A percentile compares a stretch with the other conserved stretches of the same genome.
These are phyloP conservation scores for Podaxis pistillaris DNA, from an alignment of 768 basidiomycete species.

Conservation along the genomic window DNA sequence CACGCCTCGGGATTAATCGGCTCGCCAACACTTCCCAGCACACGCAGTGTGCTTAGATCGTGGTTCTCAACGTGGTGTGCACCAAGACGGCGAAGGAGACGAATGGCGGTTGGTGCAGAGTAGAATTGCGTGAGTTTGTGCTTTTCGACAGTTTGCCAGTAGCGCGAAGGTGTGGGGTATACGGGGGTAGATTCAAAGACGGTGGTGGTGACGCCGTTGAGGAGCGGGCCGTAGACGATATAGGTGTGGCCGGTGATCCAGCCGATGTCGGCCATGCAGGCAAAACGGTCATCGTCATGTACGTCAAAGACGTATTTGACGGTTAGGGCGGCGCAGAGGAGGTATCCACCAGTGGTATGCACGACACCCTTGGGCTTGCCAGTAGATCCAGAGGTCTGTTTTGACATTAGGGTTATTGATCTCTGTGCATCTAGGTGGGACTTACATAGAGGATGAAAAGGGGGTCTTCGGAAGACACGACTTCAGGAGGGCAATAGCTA, in stretches of 20 bases:
- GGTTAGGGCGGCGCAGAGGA: slow-evolving; percentile 87
- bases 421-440: slow-evolving; percentile 14
- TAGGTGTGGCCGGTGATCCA: slow-evolving; percentile 98
- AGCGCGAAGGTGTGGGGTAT: slow-evolving; percentile 93
- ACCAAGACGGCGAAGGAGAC: slow-evolving; percentile 79
- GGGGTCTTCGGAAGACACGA: slow-evolving; percentile 93
- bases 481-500: slow-evolving; percentile 82
- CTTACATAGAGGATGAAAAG: slow-evolving; percentile 97
- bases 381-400: slow-evolving; percentile 88
- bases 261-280: slow-evolving; percentile 98
- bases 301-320: slow-evolving; percentile 98
- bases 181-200: slow-evolving; percentile 97
- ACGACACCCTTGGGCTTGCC: slow-evolving; percentile 98
- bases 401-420: not conserved
- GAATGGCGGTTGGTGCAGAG: slow-evolving; percentile 92
- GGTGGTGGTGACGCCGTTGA: slow-evolving; percentile 79
- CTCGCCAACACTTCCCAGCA: slow-evolving; percentile 93
- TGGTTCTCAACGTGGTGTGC: slow-evolving; percentile 80
- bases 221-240: slow-evolving; percentile 93
- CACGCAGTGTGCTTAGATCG: slow-evolving; percentile 80
- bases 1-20: slow-evolving; percentile 99
- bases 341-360: slow-evolving; percentile 85
- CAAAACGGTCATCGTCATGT: slow-evolving; percentile 94
- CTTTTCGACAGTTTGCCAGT: slow-evolving; percentile 95
- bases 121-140: slow-evolving; percentile 97